Conservation (phyloP, 176 grass and related monocot species). For the Elymus sibiricus region DNA sequence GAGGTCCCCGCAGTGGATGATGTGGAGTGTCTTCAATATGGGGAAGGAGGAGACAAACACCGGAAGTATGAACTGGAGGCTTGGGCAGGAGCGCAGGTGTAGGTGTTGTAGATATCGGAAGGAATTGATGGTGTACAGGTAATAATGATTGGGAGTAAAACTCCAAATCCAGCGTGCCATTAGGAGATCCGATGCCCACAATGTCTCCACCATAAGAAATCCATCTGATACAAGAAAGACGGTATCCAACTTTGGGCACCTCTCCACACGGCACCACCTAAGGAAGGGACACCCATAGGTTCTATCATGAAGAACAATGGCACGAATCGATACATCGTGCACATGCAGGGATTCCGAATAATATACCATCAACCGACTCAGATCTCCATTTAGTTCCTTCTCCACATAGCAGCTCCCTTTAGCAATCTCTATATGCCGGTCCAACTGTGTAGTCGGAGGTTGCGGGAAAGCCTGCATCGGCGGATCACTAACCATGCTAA, state of each 20-base stretch:
- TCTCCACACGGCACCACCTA: not conserved
- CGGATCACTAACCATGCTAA: not conserved
- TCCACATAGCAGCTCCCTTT: not conserved
- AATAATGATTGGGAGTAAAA: too few species aligned
- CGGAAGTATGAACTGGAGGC: not conserved
- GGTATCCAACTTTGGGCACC: not conserved
- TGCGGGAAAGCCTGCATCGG: not conserved
- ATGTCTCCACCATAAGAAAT: too few species aligned
- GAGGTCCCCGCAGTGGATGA: slow-evolving; percentile 25
- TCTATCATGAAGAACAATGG: too few species aligned
- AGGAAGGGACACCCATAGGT: not conserved
- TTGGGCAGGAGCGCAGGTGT: not conserved
- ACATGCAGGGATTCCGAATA: not conserved
- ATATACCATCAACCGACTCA: not conserved
- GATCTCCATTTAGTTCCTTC: not conserved
- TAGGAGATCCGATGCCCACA: too few species aligned
- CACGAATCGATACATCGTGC: not conserved
- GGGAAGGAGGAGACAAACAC: not conserved
- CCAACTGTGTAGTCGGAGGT: not conserved
- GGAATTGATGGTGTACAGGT: too few species aligned
- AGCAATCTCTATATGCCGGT: not conserved
- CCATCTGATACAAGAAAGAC: too few species aligned
- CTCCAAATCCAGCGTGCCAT: too few species aligned
- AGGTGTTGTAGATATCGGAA: too few species aligned
- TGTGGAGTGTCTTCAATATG: not conserved